phyloP scores from a whole-genome alignment of 768 basidiomycete species.

The Mycena galericulata region DNA sequence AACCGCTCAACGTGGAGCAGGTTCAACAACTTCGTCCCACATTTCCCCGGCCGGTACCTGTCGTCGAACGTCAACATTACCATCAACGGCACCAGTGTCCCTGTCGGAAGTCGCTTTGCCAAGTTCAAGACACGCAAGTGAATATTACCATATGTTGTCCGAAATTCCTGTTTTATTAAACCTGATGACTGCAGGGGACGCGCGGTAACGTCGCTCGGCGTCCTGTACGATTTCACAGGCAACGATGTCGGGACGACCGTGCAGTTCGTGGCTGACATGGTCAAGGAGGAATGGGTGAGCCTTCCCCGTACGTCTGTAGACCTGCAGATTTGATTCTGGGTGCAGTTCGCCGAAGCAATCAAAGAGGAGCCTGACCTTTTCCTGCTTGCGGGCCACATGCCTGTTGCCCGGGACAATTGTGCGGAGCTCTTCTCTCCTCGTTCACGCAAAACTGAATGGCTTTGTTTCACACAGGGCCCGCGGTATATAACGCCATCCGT shows the following conservation, averaged over 20 bases:
- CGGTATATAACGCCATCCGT: constrained; percentile 80
- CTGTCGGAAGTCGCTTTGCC: constrained; percentile 63
- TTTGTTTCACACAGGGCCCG: constrained; percentile 61
- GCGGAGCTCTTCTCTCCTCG: constrained; percentile 29
- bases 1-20: not conserved
- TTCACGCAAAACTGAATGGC: not conserved
- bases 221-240: constrained; percentile 81
- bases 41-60: constrained; percentile 48
- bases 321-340: not conserved
- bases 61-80: constrained; percentile 92
- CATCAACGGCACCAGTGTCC: constrained; percentile 53
- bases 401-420: constrained; percentile 78
- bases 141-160: constrained; percentile 31
- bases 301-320: not conserved
- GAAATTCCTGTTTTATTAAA: not conserved
- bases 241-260: constrained; percentile 81
- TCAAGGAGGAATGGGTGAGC: constrained; percentile 81
- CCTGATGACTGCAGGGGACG: constrained; percentile 61
- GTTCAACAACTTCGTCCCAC: constrained; percentile 32
- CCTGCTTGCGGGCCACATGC: constrained; percentile 87
- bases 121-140: constrained; percentile 84
- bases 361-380: constrained; percentile 87
- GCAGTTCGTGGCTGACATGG: constrained; percentile 79
- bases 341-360: constrained; percentile 82
- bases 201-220: constrained; percentile 82